Base-by-base conservation (phyloP, 192 early-diverging fungal species). In the Coemansia sp. region DNA sequence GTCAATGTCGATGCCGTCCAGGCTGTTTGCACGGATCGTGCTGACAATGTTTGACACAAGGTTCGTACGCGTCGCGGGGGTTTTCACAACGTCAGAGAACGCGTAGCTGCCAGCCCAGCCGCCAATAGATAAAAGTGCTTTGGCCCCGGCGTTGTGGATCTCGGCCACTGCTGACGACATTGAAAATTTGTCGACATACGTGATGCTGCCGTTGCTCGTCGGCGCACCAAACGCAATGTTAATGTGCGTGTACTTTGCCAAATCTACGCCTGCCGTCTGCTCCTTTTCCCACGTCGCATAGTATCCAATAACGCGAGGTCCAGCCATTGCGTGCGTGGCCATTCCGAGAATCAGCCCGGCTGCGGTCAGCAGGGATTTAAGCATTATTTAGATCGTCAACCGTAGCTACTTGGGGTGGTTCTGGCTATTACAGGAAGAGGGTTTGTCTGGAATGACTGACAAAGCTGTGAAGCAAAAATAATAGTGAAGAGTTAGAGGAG, bases 1-100 rank as follows among this genome's bases (percentile, higher is more conserved):
- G 66, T 91, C 91, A 57, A 91, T 83, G 66, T 93, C 90, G 11
- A 82, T 72, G 7, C 87, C 87, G 62, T 88, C 85, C 9, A 85
- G 70, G 9, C 67, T 59, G 49, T 87, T 84, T 26, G 60, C 65
- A 39, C 73, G 62, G 43, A 89, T 71, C 26, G 83, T 68, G 7
- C 51, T 22, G 25, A 77, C 27, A 16, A 84, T 85, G 45, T 77
- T 79, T 37, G 64, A 52, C 14, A 88, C 74, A 49, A 87, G 78
- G 0, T 64, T 77, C 10, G 68, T 59, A 4, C 84, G 68, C 0
- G 65, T 58, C 5, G 54, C 22, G 1, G 51, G 16, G 45, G 62
- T 55, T 7, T 83, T 79, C 10, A 82, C 57, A 17, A 87, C 71
- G 19, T 71, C 57, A 17, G 85, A 84, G 50, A 85, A 84, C 26